These are phyloP conservation scores for Rhododendron mucronatum DNA, from an alignment of 148 eudicot species.

Conservation along the genomic window DNA sequence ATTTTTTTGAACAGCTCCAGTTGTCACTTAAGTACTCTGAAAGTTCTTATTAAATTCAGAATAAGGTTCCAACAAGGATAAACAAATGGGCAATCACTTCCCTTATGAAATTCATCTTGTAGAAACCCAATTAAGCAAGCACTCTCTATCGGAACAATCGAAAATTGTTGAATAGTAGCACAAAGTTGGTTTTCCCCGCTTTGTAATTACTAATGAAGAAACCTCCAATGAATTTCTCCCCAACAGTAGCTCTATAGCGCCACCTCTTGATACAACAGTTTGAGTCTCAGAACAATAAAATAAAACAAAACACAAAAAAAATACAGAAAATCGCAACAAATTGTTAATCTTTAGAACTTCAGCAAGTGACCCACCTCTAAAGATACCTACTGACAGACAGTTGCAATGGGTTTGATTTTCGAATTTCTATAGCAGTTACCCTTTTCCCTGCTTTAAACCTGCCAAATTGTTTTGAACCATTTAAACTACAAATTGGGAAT, in stretches of 20 bases:
- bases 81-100: not conserved
- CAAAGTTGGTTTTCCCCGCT: not conserved
- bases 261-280: not conserved
- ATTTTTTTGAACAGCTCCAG: not conserved
- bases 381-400: not conserved
- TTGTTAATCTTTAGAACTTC: too few relatives aligned
- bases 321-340: not conserved
- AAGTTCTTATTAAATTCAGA: not conserved
- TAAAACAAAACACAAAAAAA: not conserved
- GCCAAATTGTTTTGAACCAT: constrained; percentile 31
- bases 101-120: not conserved
- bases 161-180: not conserved
- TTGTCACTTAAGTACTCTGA: not conserved
- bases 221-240: not conserved
- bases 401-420: not conserved
- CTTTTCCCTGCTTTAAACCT: not conserved
- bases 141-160: not conserved
- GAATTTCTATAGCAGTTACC: not conserved
- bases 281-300: not conserved
- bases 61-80: not conserved
- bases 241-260: not conserved
- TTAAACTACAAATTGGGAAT: constrained; percentile 22
- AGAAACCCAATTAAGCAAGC: not conserved
- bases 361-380: not conserved
- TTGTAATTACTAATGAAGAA: not conserved